Evolutionary conservation across 2,329 filamentous ascomycete species (phyloP), one percentile per base, ranked within the genome.

Genomic region (Aspergillus uvarum): DNA sequence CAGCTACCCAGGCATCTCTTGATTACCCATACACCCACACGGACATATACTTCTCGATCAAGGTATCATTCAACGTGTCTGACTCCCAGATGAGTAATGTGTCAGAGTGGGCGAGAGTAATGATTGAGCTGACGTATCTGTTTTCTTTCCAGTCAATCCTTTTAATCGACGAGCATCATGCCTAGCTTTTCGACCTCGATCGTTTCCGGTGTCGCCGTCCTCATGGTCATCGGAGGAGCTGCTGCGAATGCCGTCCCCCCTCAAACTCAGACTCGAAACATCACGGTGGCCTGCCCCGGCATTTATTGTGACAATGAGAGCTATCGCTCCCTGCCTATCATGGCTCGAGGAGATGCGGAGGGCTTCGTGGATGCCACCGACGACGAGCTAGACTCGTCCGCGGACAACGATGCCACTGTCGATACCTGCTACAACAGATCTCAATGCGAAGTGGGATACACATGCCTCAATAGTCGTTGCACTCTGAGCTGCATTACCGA

Each of bases 391-490:
- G 38, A 19, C 38, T 44, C 38, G 16, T n/a, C 38, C 38, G 38
- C 38, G 16, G 19, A 48, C 42, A 24, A n/a, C 42, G 24, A 48
- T 24, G 26, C 42, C 42, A 5, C 14, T 24, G 6, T n/a, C 42
- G 44, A 55, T n/a, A 44, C 16, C 16, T 50, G 58, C 21, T 56
- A 42, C 47, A 32, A 32, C 22, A 54, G 31, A 29, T 51, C 22
- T 4, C 56, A 59, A 16, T 61, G 59, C 26, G 52, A 56, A 29
- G 49, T 51, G 12, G 59, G 59, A 2, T 26, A 59, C 21, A 26
- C 55, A 12, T 61, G 59, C 56, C 29, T 47, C 24, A 19, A 4
- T 8, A 48, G 56, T 11, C 19, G 21, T 19, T 61, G 59, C 49
- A 42, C 24, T 16, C 19, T 38, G 26, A 57, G 59, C 22, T 61